These are phyloP conservation scores for Rhodotorula sp. DNA, from an alignment of 1,284 basidiomycete genomes.

Conservation along the genomic window DNA sequence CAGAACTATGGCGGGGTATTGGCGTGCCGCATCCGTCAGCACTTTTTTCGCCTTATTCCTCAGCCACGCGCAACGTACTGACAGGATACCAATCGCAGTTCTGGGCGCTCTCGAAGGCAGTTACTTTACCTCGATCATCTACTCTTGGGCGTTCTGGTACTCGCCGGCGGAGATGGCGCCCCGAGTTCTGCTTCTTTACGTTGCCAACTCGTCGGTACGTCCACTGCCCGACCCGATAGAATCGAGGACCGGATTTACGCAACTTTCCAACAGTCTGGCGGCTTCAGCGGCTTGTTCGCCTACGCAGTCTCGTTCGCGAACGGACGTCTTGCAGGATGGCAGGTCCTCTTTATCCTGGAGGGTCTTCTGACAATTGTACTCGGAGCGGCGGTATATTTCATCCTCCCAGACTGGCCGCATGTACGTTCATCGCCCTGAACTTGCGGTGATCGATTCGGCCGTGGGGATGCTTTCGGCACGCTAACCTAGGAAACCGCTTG, in stretches of 20 bases:
- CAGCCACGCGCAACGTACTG: not conserved
- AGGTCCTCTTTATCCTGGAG: constrained; percentile 18
- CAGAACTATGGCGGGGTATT: constrained; percentile 14
- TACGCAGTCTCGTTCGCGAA: constrained; percentile 12
- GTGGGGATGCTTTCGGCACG: too few species aligned
- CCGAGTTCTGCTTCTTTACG: constrained; percentile 15
- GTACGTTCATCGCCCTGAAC: not conserved
- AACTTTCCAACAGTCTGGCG: not conserved
- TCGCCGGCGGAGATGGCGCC: constrained; percentile 9
- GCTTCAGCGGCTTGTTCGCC: constrained; percentile 15
- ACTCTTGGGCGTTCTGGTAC: constrained; percentile 14
- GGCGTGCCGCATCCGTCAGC: constrained; percentile 8
- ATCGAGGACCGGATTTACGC: too few species aligned
- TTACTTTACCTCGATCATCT: constrained; percentile 13
- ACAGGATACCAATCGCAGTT: not conserved
- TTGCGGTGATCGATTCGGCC: too few species aligned
- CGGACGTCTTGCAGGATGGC: constrained; percentile 11
- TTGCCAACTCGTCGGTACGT: constrained; percentile 12
- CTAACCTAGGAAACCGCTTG: too few species aligned
- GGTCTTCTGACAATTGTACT: constrained; percentile 9
- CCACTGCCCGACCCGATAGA: not conserved
- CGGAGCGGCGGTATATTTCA: constrained; percentile 9
- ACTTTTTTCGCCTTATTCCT: not conserved
- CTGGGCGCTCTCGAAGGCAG: constrained; percentile 14
- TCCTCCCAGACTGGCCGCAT: constrained; percentile 13